Percentiles rank a stretch among this genome's conserved stretches.
phyloP scores from a whole-genome alignment of 2,329 filamentous ascomycete genomes.

The Aspergillus ruber region DNA sequence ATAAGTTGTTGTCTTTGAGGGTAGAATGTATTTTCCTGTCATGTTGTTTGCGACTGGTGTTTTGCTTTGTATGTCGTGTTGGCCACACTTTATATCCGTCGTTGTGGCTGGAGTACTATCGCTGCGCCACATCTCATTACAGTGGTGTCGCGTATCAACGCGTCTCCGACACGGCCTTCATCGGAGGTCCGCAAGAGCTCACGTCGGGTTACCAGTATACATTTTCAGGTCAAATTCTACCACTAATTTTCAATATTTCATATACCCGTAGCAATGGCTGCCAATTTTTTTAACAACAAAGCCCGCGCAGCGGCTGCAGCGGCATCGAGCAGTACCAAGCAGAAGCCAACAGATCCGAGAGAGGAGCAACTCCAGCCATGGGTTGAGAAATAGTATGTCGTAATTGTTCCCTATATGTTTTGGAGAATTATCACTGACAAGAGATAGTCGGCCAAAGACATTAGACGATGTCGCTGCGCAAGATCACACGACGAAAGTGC shows the following conservation, averaged over 20 bases:
- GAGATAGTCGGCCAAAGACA: slow-evolving; percentile 74
- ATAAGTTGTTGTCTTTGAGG: too few relatives aligned
- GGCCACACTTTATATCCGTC: too few relatives aligned
- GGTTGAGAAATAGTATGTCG: slow-evolving; percentile 92
- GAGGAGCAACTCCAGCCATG: slow-evolving; percentile 69
- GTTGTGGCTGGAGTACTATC: too few relatives aligned
- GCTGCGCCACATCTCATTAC: slow-evolving; percentile 1
- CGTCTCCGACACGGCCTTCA: slow-evolving; percentile 1
- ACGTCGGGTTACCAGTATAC: background rate
- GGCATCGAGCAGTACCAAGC: slow-evolving; percentile 61
- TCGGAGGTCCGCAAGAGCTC: background rate
- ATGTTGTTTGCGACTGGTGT: too few relatives aligned
- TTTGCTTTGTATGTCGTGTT: too few relatives aligned
- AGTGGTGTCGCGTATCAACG: slow-evolving; percentile 1
- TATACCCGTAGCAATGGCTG: slow-evolving; percentile 46
- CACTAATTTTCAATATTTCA: background rate
- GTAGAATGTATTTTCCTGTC: too few relatives aligned
- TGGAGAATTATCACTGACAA: too few relatives aligned
- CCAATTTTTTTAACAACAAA: slow-evolving; percentile 93
- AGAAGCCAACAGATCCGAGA: slow-evolving; percentile 57
- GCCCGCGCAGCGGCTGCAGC: slow-evolving; percentile 68
- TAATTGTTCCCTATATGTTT: background rate
- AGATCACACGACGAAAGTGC: slow-evolving; percentile 90
- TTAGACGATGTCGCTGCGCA: slow-evolving; percentile 93
- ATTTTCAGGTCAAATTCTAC: background rate